Evolutionary conservation across 176 grass and related monocot genomes (phyloP).

Genomic region (Oryza brachyantha): DNA sequence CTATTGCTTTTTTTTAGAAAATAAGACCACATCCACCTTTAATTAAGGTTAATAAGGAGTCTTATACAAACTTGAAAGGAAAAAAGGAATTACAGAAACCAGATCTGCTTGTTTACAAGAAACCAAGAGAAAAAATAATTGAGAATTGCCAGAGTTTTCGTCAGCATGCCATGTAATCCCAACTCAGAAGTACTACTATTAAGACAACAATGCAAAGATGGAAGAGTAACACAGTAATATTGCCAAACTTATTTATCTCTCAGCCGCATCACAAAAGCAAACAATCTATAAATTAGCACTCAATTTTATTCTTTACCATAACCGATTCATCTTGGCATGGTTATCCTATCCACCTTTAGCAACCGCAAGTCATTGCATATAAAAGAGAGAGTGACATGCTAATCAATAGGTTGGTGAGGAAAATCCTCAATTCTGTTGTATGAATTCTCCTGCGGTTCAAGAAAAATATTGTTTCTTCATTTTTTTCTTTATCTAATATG

Average conservation of each 20-base stretch:
- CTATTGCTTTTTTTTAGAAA: not conserved
- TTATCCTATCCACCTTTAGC: not conserved
- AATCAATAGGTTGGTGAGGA: not conserved
- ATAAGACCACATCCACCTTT: not conserved
- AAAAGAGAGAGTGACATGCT: not conserved
- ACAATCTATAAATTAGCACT: not conserved
- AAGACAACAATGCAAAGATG: not conserved
- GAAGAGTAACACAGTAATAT: not conserved
- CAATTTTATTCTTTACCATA: not conserved
- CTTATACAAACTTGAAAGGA: not conserved
- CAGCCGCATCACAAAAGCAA: not conserved
- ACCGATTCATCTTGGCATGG: not conserved
- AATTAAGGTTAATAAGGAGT: not conserved
- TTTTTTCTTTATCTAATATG: not conserved
- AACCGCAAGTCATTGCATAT: not conserved
- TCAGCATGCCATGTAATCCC: too few species aligned
- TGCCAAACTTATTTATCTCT: not conserved
- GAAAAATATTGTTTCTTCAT: not conserved
- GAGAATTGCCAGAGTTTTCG: not conserved
- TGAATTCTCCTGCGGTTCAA: not conserved
- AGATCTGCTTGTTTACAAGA: not conserved
- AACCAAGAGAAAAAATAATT: not conserved
- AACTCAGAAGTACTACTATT: too few species aligned
- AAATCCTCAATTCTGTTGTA: not conserved
- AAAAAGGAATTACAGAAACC: not conserved